A percentile compares a stretch with the other conserved stretches of the same genome.
Evolutionary conservation across 768 basidiomycete species (phyloP).

Genomic region (Dendrothele bispora): DNA sequence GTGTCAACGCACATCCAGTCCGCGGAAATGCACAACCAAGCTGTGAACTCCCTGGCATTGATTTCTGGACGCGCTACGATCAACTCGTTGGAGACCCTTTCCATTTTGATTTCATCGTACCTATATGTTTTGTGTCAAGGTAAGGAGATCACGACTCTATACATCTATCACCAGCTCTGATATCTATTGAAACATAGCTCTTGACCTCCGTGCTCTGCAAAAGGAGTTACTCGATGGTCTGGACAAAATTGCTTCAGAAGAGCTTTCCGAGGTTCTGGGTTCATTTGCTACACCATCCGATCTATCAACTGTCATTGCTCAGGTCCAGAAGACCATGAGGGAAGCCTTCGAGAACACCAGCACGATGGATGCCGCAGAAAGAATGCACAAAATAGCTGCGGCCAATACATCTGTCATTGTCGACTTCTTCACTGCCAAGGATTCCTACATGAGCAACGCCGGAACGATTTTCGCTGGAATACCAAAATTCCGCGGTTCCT

Average conservation of each 20-base stretch:
- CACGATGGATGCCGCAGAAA: constrained; percentile 65
- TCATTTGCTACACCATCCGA: constrained; percentile 30
- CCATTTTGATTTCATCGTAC: constrained; percentile 68
- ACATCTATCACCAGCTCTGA: constrained; percentile 5
- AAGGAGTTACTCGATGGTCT: constrained; percentile 54
- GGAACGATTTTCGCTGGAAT: constrained; percentile 33
- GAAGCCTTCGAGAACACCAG: constrained; percentile 59
- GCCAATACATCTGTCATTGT: constrained; percentile 62
- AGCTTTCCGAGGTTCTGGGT: constrained; percentile 46
- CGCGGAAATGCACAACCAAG: constrained; percentile 85
- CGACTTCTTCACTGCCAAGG: constrained; percentile 52
- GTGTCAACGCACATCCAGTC: constrained; percentile 81
- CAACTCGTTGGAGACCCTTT: constrained; percentile 66
- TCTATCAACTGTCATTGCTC: neutral
- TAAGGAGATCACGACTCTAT: constrained; percentile 13
- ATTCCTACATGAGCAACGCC: constrained; percentile 27
- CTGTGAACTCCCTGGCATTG: constrained; percentile 72
- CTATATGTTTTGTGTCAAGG: constrained; percentile 73
- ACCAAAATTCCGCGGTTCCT: constrained; percentile 51
- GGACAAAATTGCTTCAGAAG: constrained; percentile 45
- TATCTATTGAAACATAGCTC: constrained; percentile 35
- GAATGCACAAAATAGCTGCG: constrained; percentile 72
- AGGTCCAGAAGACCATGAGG: constrained; percentile 1
- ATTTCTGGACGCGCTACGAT: constrained; percentile 76
- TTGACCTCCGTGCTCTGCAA: constrained; percentile 78